Base-by-base conservation (phyloP, 352 stramenopile species). In the Blastocystis sp. region DNA sequence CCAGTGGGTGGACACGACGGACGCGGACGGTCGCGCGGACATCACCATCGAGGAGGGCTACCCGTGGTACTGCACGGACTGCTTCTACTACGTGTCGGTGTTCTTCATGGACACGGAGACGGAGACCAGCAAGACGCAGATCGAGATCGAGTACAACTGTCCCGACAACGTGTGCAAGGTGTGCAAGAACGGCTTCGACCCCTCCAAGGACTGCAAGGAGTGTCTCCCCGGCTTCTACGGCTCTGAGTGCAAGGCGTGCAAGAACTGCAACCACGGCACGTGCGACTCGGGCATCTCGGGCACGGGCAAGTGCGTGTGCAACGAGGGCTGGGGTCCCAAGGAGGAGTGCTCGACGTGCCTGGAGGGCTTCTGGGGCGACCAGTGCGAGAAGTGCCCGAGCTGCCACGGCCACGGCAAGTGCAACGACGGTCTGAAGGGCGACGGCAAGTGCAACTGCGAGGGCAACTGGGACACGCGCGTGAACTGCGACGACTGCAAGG, bases 401-500 rank as follows among this genome's bases (percentile, higher is more conserved):
- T 96, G 94, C 70, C 92, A 95, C 33, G 93, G 93, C 4, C 92
- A 95, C 79, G 94, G 94, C 76, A 94, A 94, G 63, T 96, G 94
- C 80, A 93, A 96, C 60, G 94, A 95, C 80, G 93, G 94, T 16
- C 88, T 95, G 19, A 93, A 91, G 6, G 94, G 94, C 21, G 95
- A 93, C 29, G 94, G 94, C 19, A 92, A 93, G 10, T 96, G 94
- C 88, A 94, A 93, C n/a, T 96, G 94, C 29, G 94, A 94, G 6
- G 93, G 95, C 21, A 93, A 94, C n/a, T 96, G 95, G 62, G 94
- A 95, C 80, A 88, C 92, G 24, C 69, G 91, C 10, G 90, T 92
- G 16, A 95, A 95, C 69, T 96, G 94, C 77, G 94, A 95, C 60
- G 93, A 94, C 9, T 96, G 94, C 77, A 95, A 95, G 93, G 91